Evolutionary conservation across 345 rosid species (phyloP).

Genomic region (Cardiospermum halicacabum): DNA sequence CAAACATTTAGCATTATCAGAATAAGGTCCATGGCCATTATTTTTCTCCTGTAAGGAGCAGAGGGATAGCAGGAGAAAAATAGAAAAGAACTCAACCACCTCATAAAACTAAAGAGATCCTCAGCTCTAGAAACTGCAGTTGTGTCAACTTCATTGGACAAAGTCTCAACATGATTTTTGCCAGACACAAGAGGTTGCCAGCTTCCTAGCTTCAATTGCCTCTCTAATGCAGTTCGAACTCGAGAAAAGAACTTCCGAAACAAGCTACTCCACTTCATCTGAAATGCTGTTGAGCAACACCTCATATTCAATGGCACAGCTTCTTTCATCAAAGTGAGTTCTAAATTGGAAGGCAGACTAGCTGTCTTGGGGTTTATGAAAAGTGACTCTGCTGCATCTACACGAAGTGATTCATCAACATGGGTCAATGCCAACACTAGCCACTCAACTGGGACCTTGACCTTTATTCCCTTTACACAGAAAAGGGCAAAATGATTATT

Average conservation of each 20-base stretch:
- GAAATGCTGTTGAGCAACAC: slow-evolving; percentile 86
- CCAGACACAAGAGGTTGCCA: slow-evolving; percentile 48
- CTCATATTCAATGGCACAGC: slow-evolving; percentile 96
- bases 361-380: slow-evolving; percentile 85
- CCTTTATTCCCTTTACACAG: slow-evolving; percentile 63
- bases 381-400: slow-evolving; percentile 95
- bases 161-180: slow-evolving; percentile 19
- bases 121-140: slow-evolving; percentile 46
- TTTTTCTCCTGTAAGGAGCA: slow-evolving; percentile 93
- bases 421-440: slow-evolving; percentile 81
- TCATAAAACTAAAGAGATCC: slow-evolving; percentile 72
- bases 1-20: slow-evolving; percentile 77
- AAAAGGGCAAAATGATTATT: slow-evolving; percentile 42
- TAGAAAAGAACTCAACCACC: slow-evolving; percentile 83
- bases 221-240: slow-evolving; percentile 88
- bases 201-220: slow-evolving; percentile 70
- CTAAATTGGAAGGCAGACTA: slow-evolving; percentile 81
- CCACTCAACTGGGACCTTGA: slow-evolving; percentile 76
- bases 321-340: slow-evolving; percentile 69
- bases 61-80: slow-evolving; percentile 90
- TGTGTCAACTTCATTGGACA: slow-evolving; percentile 29
- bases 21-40: slow-evolving; percentile 92
- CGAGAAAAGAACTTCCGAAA: slow-evolving; percentile 85
- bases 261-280: slow-evolving; percentile 97
- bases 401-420: slow-evolving; percentile 85